A percentile compares a stretch with the other conserved stretches of the same genome.
phyloP scores from a whole-genome alignment of 1,139 yeast genomes.

The Sugiyamaella neomexicana region DNA sequence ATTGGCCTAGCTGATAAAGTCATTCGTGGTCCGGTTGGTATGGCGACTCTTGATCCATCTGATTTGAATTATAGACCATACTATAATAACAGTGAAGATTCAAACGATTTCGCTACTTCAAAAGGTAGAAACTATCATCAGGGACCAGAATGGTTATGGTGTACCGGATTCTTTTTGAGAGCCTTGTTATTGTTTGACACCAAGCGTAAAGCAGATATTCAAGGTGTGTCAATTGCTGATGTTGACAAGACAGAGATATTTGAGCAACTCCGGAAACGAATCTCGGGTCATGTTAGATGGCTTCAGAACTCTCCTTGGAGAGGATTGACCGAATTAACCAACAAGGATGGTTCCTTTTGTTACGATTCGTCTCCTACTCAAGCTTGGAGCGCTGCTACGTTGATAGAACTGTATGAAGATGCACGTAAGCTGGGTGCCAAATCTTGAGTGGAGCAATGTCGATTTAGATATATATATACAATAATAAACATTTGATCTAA shows the following conservation, averaged over 20 bases:
- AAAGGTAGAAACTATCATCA: slow-evolving; percentile 97
- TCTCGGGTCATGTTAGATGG: slow-evolving; percentile 69
- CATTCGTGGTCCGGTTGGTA: slow-evolving; percentile 86
- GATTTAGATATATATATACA: not conserved
- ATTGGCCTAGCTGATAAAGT: slow-evolving; percentile 67
- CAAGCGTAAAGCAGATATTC: slow-evolving; percentile 32
- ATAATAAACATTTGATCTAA: not conserved
- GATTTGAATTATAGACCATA: slow-evolving; percentile 91
- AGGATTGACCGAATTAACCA: slow-evolving; percentile 89
- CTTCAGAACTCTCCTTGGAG: slow-evolving; percentile 80
- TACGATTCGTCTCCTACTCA: slow-evolving; percentile 91
- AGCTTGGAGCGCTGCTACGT: slow-evolving; percentile 91
- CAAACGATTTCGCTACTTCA: slow-evolving; percentile 84
- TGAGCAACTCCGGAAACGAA: slow-evolving; percentile 51
- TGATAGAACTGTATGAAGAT: slow-evolving; percentile 78
- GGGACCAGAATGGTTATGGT: slow-evolving; percentile 99
- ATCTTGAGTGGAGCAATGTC: slow-evolving; percentile 2
- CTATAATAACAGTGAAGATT: slow-evolving; percentile 78
- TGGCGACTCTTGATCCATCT: slow-evolving; percentile 87
- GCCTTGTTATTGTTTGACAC: slow-evolving; percentile 62
- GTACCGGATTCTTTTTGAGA: slow-evolving; percentile 79
- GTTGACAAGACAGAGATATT: slow-evolving; percentile 38
- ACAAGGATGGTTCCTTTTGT: slow-evolving; percentile 80
- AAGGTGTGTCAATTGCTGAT: slow-evolving; percentile 13
- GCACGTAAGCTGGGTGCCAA: slow-evolving; percentile 15